phyloP scores from a whole-genome alignment of 2,329 filamentous ascomycete species.

The Huntiella bhutanensis region DNA sequence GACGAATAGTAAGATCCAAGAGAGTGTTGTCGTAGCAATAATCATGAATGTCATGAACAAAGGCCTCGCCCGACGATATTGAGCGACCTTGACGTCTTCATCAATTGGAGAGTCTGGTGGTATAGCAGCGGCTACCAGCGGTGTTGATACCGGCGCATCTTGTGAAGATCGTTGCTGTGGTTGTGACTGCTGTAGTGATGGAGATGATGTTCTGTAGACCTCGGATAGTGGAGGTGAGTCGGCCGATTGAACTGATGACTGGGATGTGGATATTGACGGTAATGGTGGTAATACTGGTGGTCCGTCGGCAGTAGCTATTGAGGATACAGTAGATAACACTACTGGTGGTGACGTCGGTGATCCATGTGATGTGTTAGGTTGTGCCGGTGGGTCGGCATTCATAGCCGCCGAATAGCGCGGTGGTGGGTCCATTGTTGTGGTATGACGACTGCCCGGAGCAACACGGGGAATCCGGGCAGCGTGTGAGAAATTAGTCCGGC shows the following conservation, averaged over 20 bases:
- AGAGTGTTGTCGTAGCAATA: constrained; percentile 8
- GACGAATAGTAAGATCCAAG: constrained; percentile 7
- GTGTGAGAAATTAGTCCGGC: not conserved
- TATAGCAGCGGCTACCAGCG: not conserved
- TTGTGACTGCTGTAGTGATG: not conserved
- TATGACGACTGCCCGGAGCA: no score
- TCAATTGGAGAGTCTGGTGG: not conserved
- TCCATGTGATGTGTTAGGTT: not conserved
- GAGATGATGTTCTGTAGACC: not conserved
- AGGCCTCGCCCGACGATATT: constrained; percentile 9
- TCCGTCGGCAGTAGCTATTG: not conserved
- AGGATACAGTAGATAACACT: not conserved
- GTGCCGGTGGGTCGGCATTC: not conserved
- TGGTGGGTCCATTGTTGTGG: constrained; percentile 6
- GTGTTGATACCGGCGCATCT: not conserved
- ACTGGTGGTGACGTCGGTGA: not conserved
- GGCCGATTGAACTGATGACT: not conserved
- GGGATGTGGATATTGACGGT: not conserved
- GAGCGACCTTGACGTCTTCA: not conserved
- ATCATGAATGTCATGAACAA: constrained; percentile 3
- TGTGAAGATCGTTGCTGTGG: not conserved
- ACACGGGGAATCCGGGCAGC: not conserved
- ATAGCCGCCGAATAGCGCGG: constrained; percentile 7
- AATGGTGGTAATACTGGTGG: not conserved
- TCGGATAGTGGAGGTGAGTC: not conserved